Percentiles rank a stretch among this genome's conserved stretches.
These are phyloP conservation scores for Mycena olivaceomarginata DNA, from an alignment of 768 basidiomycete species.

Conservation along the genomic window DNA sequence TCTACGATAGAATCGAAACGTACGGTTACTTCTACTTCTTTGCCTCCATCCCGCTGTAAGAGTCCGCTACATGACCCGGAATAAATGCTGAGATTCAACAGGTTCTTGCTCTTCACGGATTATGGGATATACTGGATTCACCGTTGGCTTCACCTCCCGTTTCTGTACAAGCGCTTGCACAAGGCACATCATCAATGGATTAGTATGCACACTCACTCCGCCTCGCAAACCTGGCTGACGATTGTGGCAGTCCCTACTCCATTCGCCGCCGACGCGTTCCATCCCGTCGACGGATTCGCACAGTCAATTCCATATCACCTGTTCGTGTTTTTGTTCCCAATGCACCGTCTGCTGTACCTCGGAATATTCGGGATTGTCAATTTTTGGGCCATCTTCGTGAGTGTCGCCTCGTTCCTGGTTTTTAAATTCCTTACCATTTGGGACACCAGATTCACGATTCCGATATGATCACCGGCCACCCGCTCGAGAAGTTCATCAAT, in stretches of 20 bases:
- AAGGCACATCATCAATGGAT: slow-evolving; percentile 99
- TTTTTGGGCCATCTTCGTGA: slow-evolving; percentile 92
- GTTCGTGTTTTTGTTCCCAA: slow-evolving; percentile 92
- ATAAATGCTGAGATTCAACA: slow-evolving; percentile 44
- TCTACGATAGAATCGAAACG: slow-evolving; percentile 88
- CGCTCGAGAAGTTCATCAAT: slow-evolving; percentile 93
- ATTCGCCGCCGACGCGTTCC: slow-evolving; percentile 99
- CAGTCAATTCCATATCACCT: slow-evolving; percentile 97
- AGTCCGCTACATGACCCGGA: slow-evolving; percentile 50
- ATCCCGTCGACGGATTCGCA: slow-evolving; percentile 94
- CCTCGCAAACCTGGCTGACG: slow-evolving; percentile 19
- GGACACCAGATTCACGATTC: slow-evolving; percentile 93
- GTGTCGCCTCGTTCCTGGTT: slow-evolving; percentile 47
- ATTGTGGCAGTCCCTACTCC: slow-evolving; percentile 90
- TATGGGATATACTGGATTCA: slow-evolving; percentile 98
- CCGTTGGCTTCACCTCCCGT: slow-evolving; percentile 89
- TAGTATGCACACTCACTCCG: slow-evolving; percentile 69
- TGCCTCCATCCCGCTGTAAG: slow-evolving; percentile 81
- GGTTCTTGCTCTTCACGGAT: slow-evolving; percentile 91
- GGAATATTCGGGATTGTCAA: slow-evolving; percentile 93
- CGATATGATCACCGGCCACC: slow-evolving; percentile 96
- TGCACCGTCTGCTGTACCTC: slow-evolving; percentile 91
- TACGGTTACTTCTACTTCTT: slow-evolving; percentile 87
- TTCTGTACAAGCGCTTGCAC: slow-evolving; percentile 92
- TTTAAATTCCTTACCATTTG: background rate